phyloP scores from a whole-genome alignment of 306 rosid genomes.

The Citrullus colocynthis region DNA sequence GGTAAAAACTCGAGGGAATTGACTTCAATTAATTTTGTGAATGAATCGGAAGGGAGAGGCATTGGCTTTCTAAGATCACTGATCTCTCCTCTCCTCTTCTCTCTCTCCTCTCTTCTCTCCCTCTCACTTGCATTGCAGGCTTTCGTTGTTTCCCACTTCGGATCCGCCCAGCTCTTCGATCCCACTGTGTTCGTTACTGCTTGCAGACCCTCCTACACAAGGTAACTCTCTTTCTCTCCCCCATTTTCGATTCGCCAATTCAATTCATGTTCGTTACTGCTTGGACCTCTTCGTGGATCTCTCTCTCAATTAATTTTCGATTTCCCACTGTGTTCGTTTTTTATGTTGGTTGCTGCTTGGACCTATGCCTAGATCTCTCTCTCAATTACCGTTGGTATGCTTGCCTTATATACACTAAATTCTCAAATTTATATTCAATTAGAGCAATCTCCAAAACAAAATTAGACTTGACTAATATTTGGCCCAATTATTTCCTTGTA shows the following conservation, averaged over 20 bases:
- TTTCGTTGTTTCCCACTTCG: background rate
- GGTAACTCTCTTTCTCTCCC: background rate
- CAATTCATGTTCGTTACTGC: background rate
- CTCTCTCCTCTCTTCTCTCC: background rate
- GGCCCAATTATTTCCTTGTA: no score
- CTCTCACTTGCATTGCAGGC: background rate
- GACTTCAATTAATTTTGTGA: background rate
- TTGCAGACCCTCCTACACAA: conserved; percentile 2
- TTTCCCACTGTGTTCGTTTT: no score
- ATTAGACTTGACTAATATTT: no score
- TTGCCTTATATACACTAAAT: no score
- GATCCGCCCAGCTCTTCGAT: conserved; percentile 2
- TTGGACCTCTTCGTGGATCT: no score
- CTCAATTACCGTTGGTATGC: no score
- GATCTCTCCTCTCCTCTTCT: background rate
- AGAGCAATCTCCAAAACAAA: no score
- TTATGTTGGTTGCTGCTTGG: no score
- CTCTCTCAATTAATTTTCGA: no score
- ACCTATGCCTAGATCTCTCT: no score
- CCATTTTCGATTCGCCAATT: background rate
- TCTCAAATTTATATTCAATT: no score
- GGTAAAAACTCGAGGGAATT: background rate
- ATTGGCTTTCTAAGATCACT: background rate
- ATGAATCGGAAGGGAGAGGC: background rate
- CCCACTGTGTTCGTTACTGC: background rate